These are phyloP conservation scores for Phylloboletellus chloephorus DNA, from an alignment of 1,284 basidiomycete genomes.

Conservation along the genomic window DNA sequence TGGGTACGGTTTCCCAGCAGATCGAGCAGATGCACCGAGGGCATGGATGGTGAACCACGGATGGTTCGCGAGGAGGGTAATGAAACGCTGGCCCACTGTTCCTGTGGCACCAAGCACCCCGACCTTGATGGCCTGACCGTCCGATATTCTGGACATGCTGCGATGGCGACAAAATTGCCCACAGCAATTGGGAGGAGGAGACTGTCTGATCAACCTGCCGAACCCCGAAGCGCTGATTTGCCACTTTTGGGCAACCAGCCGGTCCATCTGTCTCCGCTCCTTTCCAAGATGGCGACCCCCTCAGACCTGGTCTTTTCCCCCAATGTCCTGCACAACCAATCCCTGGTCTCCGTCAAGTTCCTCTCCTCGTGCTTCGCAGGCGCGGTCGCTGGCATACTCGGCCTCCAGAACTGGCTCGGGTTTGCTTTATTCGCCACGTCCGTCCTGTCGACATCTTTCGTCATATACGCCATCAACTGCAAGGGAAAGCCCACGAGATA, in stretches of 20 bases:
- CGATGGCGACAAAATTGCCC: constrained; percentile 4
- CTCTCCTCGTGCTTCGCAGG: constrained; percentile 79
- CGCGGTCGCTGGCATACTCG: constrained; percentile 79
- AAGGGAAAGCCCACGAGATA: constrained; percentile 54
- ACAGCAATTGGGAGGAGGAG: no score
- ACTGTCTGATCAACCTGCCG: neutral
- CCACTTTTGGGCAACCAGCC: no score
- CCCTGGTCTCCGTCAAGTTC: constrained; percentile 64
- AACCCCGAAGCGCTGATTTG: constrained; percentile 1
- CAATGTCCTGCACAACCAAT: constrained; percentile 67
- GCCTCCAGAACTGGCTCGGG: constrained; percentile 76
- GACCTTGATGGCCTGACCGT: constrained; percentile 57
- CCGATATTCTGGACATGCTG: constrained; percentile 21
- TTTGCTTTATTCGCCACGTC: constrained; percentile 73
- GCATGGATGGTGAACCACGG: constrained; percentile 88
- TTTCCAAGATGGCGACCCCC: constrained; percentile 27
- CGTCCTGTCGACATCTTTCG: constrained; percentile 59
- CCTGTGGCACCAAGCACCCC: constrained; percentile 96
- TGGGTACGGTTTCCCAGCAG: constrained; percentile 81
- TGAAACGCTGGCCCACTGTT: constrained; percentile 94
- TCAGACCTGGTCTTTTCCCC: constrained; percentile 62
- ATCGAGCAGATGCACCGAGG: constrained; percentile 86
- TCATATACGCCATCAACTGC: constrained; percentile 68
- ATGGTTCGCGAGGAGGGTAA: constrained; percentile 82
- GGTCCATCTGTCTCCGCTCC: neutral